Conservation (phyloP, 1,284 basidiomycete genomes). For the Calocybe gambosa region DNA sequence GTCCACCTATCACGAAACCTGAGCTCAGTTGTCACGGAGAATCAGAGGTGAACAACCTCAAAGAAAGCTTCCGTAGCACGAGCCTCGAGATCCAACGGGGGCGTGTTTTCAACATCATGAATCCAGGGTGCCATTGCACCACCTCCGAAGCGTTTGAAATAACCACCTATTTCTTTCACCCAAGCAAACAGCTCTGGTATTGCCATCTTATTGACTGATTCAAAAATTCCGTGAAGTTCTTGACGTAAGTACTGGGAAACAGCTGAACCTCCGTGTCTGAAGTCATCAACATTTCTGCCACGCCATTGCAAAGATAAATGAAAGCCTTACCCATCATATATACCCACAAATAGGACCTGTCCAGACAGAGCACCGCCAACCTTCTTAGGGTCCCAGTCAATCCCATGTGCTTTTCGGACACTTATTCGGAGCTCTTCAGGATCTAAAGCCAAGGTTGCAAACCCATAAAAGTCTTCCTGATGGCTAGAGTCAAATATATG, state of each 20-base stretch:
- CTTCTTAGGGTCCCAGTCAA: conserved; percentile 68
- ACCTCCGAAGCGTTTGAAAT: conserved; percentile 83
- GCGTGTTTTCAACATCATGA: conserved; percentile 32
- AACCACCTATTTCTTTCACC: conserved; percentile 77
- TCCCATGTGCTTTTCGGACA: conserved; percentile 52
- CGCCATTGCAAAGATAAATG: neutral
- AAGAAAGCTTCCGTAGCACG: conserved; percentile 83
- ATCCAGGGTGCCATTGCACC: conserved; percentile 72
- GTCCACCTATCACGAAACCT: conserved; percentile 41
- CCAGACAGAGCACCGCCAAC: conserved; percentile 54
- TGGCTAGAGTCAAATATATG: conserved; percentile 41
- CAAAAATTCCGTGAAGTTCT: conserved; percentile 76
- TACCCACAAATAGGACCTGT: conserved; percentile 82
- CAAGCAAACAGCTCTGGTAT: conserved; percentile 73
- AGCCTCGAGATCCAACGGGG: conserved; percentile 72
- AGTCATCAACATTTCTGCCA: conserved; percentile 8
- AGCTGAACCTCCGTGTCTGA: conserved; percentile 73
- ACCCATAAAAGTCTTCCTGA: conserved; percentile 82
- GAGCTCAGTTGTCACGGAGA: neutral
- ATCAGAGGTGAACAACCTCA: conserved; percentile 46
- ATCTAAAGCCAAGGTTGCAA: conserved; percentile 67
- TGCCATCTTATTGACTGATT: conserved; percentile 60
- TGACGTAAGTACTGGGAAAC: conserved; percentile 75
- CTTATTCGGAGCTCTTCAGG: conserved; percentile 65
- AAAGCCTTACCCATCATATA: conserved; percentile 76